Conservation (phyloP, 2,329 filamentous ascomycete genomes). For the Cercospora zeae-maydis region DNA sequence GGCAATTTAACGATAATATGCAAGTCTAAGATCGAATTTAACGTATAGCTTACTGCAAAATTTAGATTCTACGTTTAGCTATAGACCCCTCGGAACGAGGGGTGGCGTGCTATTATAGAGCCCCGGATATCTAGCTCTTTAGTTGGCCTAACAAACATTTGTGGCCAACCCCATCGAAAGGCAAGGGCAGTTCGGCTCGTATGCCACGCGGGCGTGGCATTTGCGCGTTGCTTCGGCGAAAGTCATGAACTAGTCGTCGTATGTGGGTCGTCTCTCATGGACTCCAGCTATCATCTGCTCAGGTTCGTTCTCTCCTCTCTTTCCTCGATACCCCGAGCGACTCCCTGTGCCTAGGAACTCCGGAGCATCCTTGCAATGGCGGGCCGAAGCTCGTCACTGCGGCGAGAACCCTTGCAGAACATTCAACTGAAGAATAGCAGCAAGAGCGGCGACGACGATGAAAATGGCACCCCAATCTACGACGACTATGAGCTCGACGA, state of each 20-base stretch:
- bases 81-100: too few species aligned
- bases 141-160: neutral
- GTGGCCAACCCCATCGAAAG: neutral
- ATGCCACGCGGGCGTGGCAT: constrained; percentile 3
- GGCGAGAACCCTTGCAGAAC: constrained; percentile 4
- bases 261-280: constrained; percentile 3
- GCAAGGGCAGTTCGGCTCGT: constrained; percentile 2
- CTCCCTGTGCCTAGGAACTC: neutral
- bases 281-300: constrained; percentile 10
- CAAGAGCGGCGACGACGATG: constrained; percentile 7
- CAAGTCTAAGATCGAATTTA: too few species aligned
- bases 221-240: neutral
- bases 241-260: constrained; percentile 2
- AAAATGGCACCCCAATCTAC: constrained; percentile 12
- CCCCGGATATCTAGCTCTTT: neutral
- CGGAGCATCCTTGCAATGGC: constrained; percentile 1
- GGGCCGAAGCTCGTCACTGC: constrained; percentile 6
- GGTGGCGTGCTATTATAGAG: too few species aligned
- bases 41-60: too few species aligned
- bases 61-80: too few species aligned
- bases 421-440: constrained; percentile 8
- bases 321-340: neutral
- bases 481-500: constrained; percentile 5
- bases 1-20: too few species aligned
- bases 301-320: neutral